A percentile compares a stretch with the other conserved stretches of the same genome.
Conservation (phyloP, 768 basidiomycete species). For the Suillus subluteus region DNA sequence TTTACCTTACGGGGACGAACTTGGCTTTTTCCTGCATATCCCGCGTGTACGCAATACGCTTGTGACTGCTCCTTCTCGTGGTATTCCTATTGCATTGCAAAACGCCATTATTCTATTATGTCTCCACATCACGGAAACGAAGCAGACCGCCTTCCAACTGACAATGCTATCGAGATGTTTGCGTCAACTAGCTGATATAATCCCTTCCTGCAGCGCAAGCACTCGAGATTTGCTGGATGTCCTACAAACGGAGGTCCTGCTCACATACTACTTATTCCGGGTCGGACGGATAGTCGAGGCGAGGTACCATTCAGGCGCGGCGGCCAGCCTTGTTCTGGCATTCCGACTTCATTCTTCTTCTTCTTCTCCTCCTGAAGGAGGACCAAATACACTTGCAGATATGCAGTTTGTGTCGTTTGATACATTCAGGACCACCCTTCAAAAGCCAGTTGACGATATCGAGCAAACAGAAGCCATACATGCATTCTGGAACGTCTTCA, state of each 20-base stretch:
- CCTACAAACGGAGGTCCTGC: constrained; percentile 64
- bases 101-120: constrained; percentile 58
- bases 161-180: constrained; percentile 53
- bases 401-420: not conserved
- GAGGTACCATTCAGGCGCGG: constrained; percentile 54
- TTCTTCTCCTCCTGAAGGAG: not conserved
- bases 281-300: constrained; percentile 63
- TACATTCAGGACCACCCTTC: constrained; percentile 23
- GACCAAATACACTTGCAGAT: not conserved
- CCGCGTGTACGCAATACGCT: constrained; percentile 47
- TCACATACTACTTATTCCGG: constrained; percentile 67
- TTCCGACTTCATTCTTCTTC: constrained; percentile 45
- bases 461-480: constrained; percentile 43
- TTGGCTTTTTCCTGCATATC: constrained; percentile 69
- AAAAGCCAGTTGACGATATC: constrained; percentile 32
- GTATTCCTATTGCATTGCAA: constrained; percentile 52
- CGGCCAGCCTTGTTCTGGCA: constrained; percentile 49
- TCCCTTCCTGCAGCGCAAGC: constrained; percentile 43
- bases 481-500: constrained; percentile 43
- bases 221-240: constrained; percentile 51
- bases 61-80: constrained; percentile 33
- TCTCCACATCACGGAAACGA: constrained; percentile 48
- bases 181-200: constrained; percentile 46
- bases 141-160: constrained; percentile 43
- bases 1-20: constrained; percentile 55